Conservation (phyloP, 306 rosid genomes). For the Comarum palustre region DNA sequence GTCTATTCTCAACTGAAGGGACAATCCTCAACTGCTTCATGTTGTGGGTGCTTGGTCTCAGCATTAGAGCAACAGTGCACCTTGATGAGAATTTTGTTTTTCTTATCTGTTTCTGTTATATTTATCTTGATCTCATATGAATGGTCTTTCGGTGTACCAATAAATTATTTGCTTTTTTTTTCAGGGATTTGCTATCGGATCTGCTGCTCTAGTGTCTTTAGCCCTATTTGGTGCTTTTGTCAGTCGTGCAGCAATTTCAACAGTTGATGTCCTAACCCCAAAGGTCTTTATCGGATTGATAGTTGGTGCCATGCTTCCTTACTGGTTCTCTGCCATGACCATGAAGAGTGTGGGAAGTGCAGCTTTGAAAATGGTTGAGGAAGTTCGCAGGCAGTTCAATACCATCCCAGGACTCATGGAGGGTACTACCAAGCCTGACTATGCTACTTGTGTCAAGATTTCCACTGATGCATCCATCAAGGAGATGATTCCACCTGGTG, state of each 20-base stretch:
- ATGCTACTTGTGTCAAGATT: constrained; percentile 77
- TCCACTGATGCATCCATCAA: constrained; percentile 83
- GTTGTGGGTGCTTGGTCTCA: not conserved
- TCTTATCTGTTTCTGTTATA: not conserved
- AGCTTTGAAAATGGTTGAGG: constrained; percentile 83
- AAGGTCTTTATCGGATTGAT: constrained; percentile 76
- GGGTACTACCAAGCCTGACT: constrained; percentile 67
- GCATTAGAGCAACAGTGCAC: not conserved
- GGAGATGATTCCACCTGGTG: constrained; percentile 89
- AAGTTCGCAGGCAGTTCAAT: constrained; percentile 80
- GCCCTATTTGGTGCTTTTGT: constrained; percentile 78
- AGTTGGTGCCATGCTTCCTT: constrained; percentile 84
- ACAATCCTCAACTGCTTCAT: not conserved
- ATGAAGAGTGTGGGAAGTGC: constrained; percentile 93
- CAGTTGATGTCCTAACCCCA: constrained; percentile 78
- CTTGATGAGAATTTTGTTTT: not conserved
- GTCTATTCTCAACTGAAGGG: not conserved
- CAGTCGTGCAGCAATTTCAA: constrained; percentile 62
- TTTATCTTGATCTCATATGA: not conserved
- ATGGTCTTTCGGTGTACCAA: not conserved
- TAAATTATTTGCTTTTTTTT: constrained; percentile 3
- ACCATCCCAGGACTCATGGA: constrained; percentile 74
- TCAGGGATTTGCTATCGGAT: constrained; percentile 79
- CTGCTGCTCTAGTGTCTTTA: constrained; percentile 73
- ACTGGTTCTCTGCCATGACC: constrained; percentile 91